Base-by-base conservation (phyloP, 176 grass and related monocot species). In the Raddia guianensis region DNA sequence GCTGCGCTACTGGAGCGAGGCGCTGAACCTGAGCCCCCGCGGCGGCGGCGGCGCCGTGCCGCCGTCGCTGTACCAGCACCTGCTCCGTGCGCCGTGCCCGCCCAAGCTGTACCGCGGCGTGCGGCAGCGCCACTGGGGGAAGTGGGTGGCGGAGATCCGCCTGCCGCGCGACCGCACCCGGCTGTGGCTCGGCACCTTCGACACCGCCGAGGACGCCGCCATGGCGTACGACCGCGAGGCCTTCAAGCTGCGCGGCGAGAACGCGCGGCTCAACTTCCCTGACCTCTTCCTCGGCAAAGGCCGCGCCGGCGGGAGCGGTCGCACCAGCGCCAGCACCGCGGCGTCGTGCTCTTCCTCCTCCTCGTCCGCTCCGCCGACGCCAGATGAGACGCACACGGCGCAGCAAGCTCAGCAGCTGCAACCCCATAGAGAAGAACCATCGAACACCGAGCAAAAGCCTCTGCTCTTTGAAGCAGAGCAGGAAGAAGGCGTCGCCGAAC, bases 131-230 rank as follows among this genome's bases (percentile, higher is more conserved):
- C 96, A 99, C 88, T 99, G 96, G 96, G 96, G 96, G 12, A 99
- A 95, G 79, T 99, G 96, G 96, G 96, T 99, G 67, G 92, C 96
- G 47, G 92, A 99, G 90, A 99, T 99, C 63, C 96, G 96, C 75
- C 85, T 99, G 45, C 96, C 96, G 13, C 89, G 85, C 10, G 90
- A 95, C 88, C 96, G 96, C 73, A 93, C 88, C 12, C 79, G 96
- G 8, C 90, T 95, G 9, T 99, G 96, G 92, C 96, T 99, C 47
- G 96, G 96, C 70, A 99, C 96, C 47, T 99, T 99, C 81, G 90
- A 99, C 88, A 99, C 90, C 40, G 96, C 96, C 33, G 92, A 99
- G 87, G 96, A 99, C 74, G 96, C 96, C 6, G 92, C 96, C 84
- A 91, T 99, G 86, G 96, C 96, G 8, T 99, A 95, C 73, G 96